Evolutionary conservation across 1,284 basidiomycete species (phyloP).

Genomic region (Moniliella sp.): DNA sequence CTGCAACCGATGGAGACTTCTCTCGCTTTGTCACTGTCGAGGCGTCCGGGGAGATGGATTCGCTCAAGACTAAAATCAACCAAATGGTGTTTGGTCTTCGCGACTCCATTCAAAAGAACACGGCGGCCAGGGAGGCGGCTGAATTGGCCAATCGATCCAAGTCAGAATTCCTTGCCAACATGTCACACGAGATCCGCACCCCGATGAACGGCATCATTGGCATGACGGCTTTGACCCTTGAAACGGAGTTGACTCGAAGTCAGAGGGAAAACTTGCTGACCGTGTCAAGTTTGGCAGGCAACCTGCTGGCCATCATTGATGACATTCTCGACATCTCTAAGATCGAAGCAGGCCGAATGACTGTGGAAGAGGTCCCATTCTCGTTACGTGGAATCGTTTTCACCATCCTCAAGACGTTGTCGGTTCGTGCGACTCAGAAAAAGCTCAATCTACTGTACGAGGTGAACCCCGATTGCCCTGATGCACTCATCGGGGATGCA

Average conservation of each 20-base stretch:
- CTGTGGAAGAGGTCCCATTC: constrained; percentile 93
- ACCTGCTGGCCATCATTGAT: constrained; percentile 71
- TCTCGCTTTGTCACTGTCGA: constrained; percentile 97
- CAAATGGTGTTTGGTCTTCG: constrained; percentile 97
- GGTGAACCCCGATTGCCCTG: constrained; percentile 81
- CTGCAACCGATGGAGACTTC: constrained; percentile 96
- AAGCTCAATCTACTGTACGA: constrained; percentile 91
- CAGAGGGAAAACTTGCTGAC: constrained; percentile 85
- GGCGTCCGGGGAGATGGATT: constrained; percentile 95
- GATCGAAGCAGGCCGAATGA: constrained; percentile 86
- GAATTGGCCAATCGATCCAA: constrained; percentile 79
- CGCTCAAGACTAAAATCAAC: constrained; percentile 94
- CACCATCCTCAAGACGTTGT: constrained; percentile 88
- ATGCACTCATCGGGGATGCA: constrained; percentile 88
- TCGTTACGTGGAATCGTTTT: constrained; percentile 92
- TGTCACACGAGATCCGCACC: constrained; percentile 34
- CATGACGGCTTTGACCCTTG: constrained; percentile 92
- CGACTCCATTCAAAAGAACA: constrained; percentile 96
- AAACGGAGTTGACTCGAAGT: constrained; percentile 65
- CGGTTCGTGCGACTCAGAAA: constrained; percentile 90
- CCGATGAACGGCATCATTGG: constrained; percentile 62
- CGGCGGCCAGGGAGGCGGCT: constrained; percentile 83
- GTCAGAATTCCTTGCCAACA: constrained; percentile 54
- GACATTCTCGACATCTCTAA: constrained; percentile 34
- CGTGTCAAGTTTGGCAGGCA: constrained; percentile 80